Evolutionary conservation across 495 filamentous ascomycete species (phyloP).

Genomic region (Chaetomium fimeti): DNA sequence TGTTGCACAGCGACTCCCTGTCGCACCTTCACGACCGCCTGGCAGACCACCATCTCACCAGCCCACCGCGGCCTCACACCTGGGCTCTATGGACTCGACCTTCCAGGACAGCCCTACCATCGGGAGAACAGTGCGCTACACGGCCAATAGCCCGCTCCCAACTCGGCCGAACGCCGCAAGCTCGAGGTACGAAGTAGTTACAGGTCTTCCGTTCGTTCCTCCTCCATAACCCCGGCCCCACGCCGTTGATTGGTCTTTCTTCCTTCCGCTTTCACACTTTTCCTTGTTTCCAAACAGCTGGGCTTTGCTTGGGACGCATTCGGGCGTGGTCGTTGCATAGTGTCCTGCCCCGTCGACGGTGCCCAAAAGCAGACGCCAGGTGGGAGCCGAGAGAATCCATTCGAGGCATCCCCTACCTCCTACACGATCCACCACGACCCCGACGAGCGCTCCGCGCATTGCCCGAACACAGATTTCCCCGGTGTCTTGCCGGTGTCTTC

Average conservation of each 20-base stretch:
- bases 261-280: neutral
- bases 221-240: neutral
- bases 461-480: neutral
- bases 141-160: conserved; percentile 33
- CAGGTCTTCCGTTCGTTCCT: conserved; percentile 11
- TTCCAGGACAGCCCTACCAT: conserved; percentile 44
- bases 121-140: conserved; percentile 33
- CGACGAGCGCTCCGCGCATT: neutral
- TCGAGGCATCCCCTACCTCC: neutral
- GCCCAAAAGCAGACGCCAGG: neutral
- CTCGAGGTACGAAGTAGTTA: conserved; percentile 38
- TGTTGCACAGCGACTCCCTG: conserved; percentile 42
- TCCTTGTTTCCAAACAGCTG: conserved; percentile 2
- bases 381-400: conserved; percentile 1
- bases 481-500: neutral
- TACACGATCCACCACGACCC: neutral
- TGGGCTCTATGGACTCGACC: conserved; percentile 30
- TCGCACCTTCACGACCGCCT: conserved; percentile 41
- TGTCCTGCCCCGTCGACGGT: neutral
- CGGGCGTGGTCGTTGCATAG: conserved; percentile 1
- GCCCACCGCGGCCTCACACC: conserved; percentile 30
- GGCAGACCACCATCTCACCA: conserved; percentile 37
- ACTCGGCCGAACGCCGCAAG: conserved; percentile 25
- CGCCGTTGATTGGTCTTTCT: conserved; percentile 17
- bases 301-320: conserved; percentile 15